phyloP scores from a whole-genome alignment of 148 eudicot genomes.

The Camellia lanceoleosa region DNA sequence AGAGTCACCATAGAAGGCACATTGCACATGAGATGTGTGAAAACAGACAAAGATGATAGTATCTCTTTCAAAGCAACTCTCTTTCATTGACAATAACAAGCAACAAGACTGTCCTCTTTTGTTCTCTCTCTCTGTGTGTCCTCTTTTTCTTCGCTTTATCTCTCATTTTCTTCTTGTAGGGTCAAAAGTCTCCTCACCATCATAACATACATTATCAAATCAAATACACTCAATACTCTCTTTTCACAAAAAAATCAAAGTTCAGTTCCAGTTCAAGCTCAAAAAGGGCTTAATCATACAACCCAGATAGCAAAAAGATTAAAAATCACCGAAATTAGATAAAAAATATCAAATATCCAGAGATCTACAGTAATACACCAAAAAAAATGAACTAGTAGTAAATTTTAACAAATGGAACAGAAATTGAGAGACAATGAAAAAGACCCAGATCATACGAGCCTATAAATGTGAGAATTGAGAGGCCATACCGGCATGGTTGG shows the following conservation, averaged over 20 bases:
- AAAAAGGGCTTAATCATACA: conserved; percentile 18
- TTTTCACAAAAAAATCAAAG: conserved; percentile 14
- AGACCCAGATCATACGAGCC: not conserved
- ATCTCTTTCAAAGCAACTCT: not conserved
- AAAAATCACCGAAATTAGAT: not conserved
- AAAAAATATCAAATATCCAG: too few relatives aligned
- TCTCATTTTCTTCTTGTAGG: not conserved
- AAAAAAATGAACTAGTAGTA: not conserved
- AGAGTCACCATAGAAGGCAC: not conserved
- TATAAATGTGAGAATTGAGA: not conserved
- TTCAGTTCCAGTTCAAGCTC: conserved; percentile 19
- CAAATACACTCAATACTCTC: not conserved
- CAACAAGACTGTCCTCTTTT: not conserved
- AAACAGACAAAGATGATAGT: not conserved
- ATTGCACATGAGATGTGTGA: not conserved
- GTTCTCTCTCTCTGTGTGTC: not conserved
- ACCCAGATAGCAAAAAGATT: not conserved
- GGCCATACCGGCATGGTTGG: not conserved
- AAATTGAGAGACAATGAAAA: not conserved
- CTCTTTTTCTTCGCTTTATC: not conserved
- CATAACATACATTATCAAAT: not conserved
- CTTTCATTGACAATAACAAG: not conserved
- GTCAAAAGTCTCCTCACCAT: conserved; percentile 12
- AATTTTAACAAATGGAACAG: not conserved
- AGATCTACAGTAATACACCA: too few relatives aligned